phyloP scores from a whole-genome alignment of 768 basidiomycete species.

The Kwoniella dendrophila region DNA sequence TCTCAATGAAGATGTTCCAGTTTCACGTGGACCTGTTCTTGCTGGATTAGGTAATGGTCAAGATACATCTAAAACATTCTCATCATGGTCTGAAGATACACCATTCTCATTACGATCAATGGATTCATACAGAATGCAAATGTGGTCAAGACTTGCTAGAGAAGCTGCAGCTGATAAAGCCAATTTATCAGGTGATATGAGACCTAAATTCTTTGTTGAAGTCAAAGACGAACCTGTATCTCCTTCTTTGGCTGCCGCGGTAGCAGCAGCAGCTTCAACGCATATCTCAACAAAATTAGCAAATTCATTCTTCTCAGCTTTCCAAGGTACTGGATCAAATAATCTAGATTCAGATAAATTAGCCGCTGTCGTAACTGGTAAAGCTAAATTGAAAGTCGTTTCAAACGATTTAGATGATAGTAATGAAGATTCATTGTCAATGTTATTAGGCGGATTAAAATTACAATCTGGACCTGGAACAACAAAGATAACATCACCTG shows the following conservation, averaged over 20 bases:
- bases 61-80: conserved; percentile 62
- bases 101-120: conserved; percentile 85
- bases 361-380: conserved; percentile 50
- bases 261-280: conserved; percentile 14
- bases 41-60: conserved; percentile 55
- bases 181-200: conserved; percentile 37
- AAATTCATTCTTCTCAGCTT: conserved; percentile 50
- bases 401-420: background rate
- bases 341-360: conserved; percentile 48
- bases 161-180: conserved; percentile 60
- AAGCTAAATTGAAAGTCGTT: conserved; percentile 38
- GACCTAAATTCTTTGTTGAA: conserved; percentile 54
- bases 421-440: conserved; percentile 21
- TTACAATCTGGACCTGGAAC: conserved; percentile 34
- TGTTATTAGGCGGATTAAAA: conserved; percentile 34
- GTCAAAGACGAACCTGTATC: conserved; percentile 16
- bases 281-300: conserved; percentile 48
- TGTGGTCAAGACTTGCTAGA: conserved; percentile 86
- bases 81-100: conserved; percentile 75
- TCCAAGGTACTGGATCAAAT: conserved; percentile 29
- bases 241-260: conserved; percentile 11
- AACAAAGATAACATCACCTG: background rate
- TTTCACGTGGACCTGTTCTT: conserved; percentile 35
- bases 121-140: conserved; percentile 84
- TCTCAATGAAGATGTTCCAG: conserved; percentile 59